Evolutionary conservation across 192 early-diverging fungal species (phyloP).

Genomic region (Mortierella alpina): DNA sequence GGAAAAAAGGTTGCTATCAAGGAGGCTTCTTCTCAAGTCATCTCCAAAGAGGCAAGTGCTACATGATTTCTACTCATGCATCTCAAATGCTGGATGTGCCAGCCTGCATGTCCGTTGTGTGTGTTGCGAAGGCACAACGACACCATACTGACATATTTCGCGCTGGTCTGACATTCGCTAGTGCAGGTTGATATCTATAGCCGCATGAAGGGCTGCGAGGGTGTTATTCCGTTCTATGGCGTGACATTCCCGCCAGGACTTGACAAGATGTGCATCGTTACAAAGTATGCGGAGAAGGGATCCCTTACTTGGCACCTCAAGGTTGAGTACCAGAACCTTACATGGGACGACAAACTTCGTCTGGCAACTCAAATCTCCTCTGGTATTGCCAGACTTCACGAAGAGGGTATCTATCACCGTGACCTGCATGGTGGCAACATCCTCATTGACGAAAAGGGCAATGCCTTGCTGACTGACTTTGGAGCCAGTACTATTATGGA

Average conservation of each 20-base stretch:
- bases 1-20: conserved; percentile 48
- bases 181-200: conserved; percentile 43
- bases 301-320: conserved; percentile 51
- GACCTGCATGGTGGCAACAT: conserved; percentile 54
- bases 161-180: not conserved
- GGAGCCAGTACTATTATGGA: conserved; percentile 49
- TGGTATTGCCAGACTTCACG: conserved; percentile 39
- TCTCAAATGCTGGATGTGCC: not conserved
- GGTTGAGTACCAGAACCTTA: conserved; percentile 42
- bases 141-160: not conserved
- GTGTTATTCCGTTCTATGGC: conserved; percentile 39
- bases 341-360: conserved; percentile 50
- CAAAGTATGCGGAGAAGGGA: conserved; percentile 51
- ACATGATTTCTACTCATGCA: not conserved
- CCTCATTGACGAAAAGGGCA: conserved; percentile 32
- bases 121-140: not conserved
- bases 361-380: conserved; percentile 42
- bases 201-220: conserved; percentile 35
- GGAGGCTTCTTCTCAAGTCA: conserved; percentile 31
- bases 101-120: not conserved
- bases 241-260: conserved; percentile 37
- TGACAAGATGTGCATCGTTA: conserved; percentile 50
- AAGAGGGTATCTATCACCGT: conserved; percentile 46
- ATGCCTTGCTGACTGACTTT: conserved; percentile 51
- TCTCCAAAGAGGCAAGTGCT: conserved; percentile 38